These are phyloP conservation scores for Kingdonia uniflora DNA, from an alignment of 164 flowering plant genomes.

Conservation along the genomic window DNA sequence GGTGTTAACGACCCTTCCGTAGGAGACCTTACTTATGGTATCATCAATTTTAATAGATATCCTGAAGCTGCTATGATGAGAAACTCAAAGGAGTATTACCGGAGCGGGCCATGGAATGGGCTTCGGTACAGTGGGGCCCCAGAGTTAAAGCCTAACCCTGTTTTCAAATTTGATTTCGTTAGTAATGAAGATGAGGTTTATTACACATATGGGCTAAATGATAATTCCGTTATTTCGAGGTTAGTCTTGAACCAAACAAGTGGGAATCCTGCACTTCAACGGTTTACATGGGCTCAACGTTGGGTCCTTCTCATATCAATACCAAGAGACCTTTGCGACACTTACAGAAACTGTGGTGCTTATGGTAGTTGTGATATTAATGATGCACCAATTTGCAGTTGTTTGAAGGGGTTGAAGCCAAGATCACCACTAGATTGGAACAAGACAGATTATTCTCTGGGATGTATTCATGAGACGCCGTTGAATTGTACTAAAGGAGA, in stretches of 20 bases:
- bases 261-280: not conserved
- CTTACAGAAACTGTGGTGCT: slow-evolving; percentile 2
- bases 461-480: not conserved
- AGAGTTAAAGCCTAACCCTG: not conserved
- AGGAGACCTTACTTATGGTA: slow-evolving; percentile 12
- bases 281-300: slow-evolving; percentile 1
- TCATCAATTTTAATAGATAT: slow-evolving; percentile 15
- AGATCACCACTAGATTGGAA: not conserved
- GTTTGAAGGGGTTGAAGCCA: slow-evolving; percentile 9
- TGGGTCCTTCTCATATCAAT: not conserved
- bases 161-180: not conserved
- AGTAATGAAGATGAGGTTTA: not conserved
- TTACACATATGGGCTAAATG: not conserved
- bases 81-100: not conserved
- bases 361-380: slow-evolving; percentile 2
- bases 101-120: slow-evolving; percentile 6
- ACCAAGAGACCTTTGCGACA: slow-evolving; percentile 3
- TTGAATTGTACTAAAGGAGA: slow-evolving; percentile 3
- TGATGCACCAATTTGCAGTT: not conserved
- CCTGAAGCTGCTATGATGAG: slow-evolving; percentile 14
- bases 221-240: slow-evolving; percentile 1
- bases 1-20: slow-evolving; percentile 24
- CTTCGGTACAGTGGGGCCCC: not conserved
- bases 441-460: not conserved
- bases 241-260: not conserved